These are phyloP conservation scores for Agastache rugosa DNA, from an alignment of 257 asterid species.

Conservation along the genomic window DNA sequence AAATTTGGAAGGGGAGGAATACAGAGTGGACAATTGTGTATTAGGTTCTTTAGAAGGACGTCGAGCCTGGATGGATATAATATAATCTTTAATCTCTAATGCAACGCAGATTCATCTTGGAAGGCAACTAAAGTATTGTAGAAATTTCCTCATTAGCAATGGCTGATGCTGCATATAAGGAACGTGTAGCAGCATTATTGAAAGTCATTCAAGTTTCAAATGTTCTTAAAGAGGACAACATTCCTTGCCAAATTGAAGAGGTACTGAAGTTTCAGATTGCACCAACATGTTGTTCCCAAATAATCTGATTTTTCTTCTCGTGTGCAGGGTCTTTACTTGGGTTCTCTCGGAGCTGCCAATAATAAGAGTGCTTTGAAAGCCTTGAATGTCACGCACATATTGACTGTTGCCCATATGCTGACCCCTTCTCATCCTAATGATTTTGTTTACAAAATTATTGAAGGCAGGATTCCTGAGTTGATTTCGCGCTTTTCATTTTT, in stretches of 20 bases:
- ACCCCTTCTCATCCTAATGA: conserved; percentile 63
- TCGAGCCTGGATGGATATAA: conserved; percentile 14
- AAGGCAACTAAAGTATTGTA: conserved; percentile 8
- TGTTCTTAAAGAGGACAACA: conserved; percentile 52
- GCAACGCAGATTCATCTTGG: conserved; percentile 28
- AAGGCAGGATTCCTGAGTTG: conserved; percentile 44
- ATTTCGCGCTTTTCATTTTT: not conserved
- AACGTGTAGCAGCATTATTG: conserved; percentile 53
- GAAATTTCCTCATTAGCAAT: conserved; percentile 35
- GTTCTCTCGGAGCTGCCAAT: conserved; percentile 89
- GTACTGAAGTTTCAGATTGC: conserved; percentile 43
- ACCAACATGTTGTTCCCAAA: not conserved
- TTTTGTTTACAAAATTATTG: conserved; percentile 69
- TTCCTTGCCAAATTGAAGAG: conserved; percentile 85
- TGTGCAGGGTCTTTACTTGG: conserved; percentile 84
- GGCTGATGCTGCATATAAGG: conserved; percentile 48
- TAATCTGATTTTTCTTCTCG: conserved; percentile 16
- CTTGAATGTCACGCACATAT: conserved; percentile 71
- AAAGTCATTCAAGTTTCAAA: conserved; percentile 49
- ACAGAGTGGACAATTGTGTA: not conserved
- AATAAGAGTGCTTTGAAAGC: conserved; percentile 58
- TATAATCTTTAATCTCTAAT: not conserved
- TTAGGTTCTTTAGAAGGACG: not conserved
- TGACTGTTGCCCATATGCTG: conserved; percentile 64
- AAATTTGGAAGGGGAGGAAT: not conserved